phyloP scores from a whole-genome alignment of 345 rosid species.

The Angophora floribunda region DNA sequence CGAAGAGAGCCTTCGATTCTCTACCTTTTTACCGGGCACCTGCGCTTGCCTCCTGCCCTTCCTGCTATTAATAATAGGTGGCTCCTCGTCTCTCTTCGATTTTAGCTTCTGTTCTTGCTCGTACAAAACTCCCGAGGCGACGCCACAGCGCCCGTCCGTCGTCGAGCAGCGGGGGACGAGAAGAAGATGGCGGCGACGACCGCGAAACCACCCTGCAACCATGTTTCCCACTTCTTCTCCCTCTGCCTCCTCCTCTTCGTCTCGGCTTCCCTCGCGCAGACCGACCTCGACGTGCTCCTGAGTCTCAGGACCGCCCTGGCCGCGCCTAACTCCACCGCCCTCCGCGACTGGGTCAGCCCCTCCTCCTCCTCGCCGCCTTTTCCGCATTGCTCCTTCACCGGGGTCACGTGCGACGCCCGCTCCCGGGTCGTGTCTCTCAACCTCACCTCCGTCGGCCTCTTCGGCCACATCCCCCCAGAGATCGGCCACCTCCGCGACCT shows the following conservation, averaged over 20 bases:
- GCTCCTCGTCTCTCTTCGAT: background rate
- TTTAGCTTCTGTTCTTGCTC: background rate
- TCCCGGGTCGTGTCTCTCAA: slow-evolving; percentile 52
- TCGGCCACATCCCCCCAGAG: slow-evolving; percentile 57
- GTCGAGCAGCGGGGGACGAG: background rate
- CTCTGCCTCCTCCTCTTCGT: slow-evolving; percentile 7
- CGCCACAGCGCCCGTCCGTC: background rate
- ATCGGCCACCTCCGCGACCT: slow-evolving; percentile 53
- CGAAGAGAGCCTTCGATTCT: background rate
- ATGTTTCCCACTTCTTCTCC: background rate
- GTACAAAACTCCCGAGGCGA: background rate
- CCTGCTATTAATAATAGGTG: background rate
- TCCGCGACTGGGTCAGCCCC: slow-evolving; percentile 46
- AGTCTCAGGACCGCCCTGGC: slow-evolving; percentile 56
- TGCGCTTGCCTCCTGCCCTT: background rate
- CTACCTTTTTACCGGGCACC: background rate
- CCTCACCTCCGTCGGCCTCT: slow-evolving; percentile 34
- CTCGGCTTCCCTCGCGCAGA: slow-evolving; percentile 15
- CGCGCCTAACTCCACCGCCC: slow-evolving; percentile 44
- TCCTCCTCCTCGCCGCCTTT: slow-evolving; percentile 22
- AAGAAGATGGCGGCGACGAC: background rate
- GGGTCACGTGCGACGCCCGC: slow-evolving; percentile 52
- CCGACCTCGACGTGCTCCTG: slow-evolving; percentile 50
- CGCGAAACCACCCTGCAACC: background rate
- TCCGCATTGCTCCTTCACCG: slow-evolving; percentile 76